Conservation (phyloP, 2,329 filamentous ascomycete species). For the Aureobasidium sp. region DNA sequence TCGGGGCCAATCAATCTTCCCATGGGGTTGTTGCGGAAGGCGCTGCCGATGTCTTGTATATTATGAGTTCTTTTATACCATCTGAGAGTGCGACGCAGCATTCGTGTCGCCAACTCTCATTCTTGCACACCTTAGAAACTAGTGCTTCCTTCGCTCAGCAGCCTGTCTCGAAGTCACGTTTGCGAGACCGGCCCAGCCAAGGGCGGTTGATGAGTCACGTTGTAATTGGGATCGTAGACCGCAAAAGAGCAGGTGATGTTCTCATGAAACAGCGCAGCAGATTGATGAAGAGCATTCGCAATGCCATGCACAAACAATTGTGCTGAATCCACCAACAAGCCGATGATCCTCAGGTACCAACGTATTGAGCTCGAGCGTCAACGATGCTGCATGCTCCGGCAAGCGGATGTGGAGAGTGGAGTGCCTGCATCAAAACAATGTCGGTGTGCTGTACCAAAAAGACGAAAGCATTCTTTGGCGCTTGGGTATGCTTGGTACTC, state of each 20-base stretch:
- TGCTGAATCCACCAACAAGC: not conserved
- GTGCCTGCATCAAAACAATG: slow-evolving; percentile 6
- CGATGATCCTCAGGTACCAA: slow-evolving; percentile 11
- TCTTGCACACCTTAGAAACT: not conserved
- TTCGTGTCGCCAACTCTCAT: not conserved
- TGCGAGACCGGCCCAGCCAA: slow-evolving; percentile 1
- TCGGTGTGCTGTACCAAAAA: slow-evolving; percentile 9
- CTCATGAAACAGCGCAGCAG: not conserved
- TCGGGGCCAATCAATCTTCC: slow-evolving; percentile 5
- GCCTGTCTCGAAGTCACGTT: not conserved
- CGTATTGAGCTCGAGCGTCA: slow-evolving; percentile 12
- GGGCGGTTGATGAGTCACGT: not conserved
- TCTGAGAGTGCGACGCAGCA: not conserved
- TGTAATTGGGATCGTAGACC: not conserved
- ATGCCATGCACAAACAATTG: not conserved
- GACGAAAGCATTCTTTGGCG: not conserved
- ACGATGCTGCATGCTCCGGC: slow-evolving; percentile 8
- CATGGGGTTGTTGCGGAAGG: slow-evolving; percentile 1
- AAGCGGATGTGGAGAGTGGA: not conserved
- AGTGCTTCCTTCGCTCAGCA: slow-evolving; percentile 3
- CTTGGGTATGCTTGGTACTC: not conserved
- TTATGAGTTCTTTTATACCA: slow-evolving; percentile 7
- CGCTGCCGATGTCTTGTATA: slow-evolving; percentile 7
- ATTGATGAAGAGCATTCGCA: not conserved
- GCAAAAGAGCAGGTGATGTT: slow-evolving; percentile 1